These are phyloP conservation scores for Aphanomyces invadans DNA, from an alignment of 352 stramenopile genomes.

Conservation along the genomic window DNA sequence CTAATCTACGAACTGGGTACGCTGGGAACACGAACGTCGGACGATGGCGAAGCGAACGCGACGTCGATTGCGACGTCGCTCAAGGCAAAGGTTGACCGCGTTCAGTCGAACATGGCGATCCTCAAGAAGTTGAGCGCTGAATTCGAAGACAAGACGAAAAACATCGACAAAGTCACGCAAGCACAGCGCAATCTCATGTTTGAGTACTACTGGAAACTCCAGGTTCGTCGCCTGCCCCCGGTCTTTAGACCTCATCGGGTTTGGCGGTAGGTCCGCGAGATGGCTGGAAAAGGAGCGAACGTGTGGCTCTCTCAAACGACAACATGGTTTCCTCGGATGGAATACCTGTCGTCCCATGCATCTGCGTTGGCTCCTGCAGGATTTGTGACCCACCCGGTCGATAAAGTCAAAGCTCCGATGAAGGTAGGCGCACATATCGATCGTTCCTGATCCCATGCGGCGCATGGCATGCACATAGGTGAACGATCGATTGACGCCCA, in stretches of 20 bases:
- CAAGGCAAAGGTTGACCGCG: conserved; percentile 78
- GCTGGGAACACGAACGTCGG: conserved; percentile 26
- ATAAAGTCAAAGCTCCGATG: conserved; percentile 19
- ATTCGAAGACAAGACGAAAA: conserved; percentile 83
- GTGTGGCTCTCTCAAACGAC: conserved; percentile 72
- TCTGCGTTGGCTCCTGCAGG: neutral
- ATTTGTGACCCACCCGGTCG: neutral
- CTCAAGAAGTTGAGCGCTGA: conserved; percentile 74
- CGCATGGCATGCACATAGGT: neutral
- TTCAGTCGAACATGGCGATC: conserved; percentile 82
- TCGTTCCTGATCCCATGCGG: neutral
- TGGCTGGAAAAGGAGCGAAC: conserved; percentile 72
- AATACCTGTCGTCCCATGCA: conserved; percentile 30
- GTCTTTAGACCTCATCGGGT: neutral
- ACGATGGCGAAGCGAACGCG: conserved; percentile 34
- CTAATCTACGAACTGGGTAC: conserved; percentile 79
- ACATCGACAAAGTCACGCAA: conserved; percentile 75
- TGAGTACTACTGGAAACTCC: conserved; percentile 86
- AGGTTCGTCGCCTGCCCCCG: conserved; percentile 27
- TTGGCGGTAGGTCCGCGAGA: conserved; percentile 48
- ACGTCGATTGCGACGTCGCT: conserved; percentile 43
- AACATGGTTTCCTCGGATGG: conserved; percentile 58
- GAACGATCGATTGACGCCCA: conserved; percentile 48
- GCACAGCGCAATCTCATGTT: conserved; percentile 84
- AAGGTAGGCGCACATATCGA: conserved; percentile 2